Conservation (phyloP, 108 stramenopile genomes). For the Epipyxis sp. region DNA sequence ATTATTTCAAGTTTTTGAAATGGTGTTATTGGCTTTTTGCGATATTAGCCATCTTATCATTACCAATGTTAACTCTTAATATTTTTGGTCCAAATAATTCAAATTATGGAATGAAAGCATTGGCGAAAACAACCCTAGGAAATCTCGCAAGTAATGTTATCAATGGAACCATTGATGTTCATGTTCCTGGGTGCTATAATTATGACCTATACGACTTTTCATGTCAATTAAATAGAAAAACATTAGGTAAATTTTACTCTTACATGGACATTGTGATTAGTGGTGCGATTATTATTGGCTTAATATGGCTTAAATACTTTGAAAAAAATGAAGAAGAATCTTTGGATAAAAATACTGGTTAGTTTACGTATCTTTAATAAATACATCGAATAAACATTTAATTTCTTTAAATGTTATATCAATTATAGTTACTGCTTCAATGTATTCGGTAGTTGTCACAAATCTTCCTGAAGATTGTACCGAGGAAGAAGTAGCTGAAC, state of each 20-base stretch:
- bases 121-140: slow-evolving; percentile 57
- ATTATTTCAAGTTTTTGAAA: slow-evolving; percentile 69
- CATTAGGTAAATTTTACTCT: slow-evolving; percentile 48
- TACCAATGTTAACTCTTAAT: slow-evolving; percentile 57
- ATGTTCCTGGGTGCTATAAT: slow-evolving; percentile 43
- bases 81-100: background rate
- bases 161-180: background rate
- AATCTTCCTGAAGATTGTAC: slow-evolving; percentile 55
- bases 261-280: slow-evolving; percentile 53
- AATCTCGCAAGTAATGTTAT: slow-evolving; percentile 48
- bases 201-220: slow-evolving; percentile 41
- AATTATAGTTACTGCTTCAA: slow-evolving; percentile 49
- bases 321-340: slow-evolving; percentile 54
- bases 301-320: slow-evolving; percentile 61
- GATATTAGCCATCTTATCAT: slow-evolving; percentile 52
- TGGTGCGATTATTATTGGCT: slow-evolving; percentile 55
- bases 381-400: background rate
- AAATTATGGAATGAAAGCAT: slow-evolving; percentile 18
- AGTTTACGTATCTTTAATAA: background rate
- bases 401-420: background rate
- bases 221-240: slow-evolving; percentile 46
- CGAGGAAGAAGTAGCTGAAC: slow-evolving; percentile 53
- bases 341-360: slow-evolving; percentile 45
- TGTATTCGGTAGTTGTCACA: slow-evolving; percentile 57
- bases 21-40: slow-evolving; percentile 64